Base-by-base conservation (phyloP, 2,329 filamentous ascomycete species). In the Teratosphaeria epicoccoides region DNA sequence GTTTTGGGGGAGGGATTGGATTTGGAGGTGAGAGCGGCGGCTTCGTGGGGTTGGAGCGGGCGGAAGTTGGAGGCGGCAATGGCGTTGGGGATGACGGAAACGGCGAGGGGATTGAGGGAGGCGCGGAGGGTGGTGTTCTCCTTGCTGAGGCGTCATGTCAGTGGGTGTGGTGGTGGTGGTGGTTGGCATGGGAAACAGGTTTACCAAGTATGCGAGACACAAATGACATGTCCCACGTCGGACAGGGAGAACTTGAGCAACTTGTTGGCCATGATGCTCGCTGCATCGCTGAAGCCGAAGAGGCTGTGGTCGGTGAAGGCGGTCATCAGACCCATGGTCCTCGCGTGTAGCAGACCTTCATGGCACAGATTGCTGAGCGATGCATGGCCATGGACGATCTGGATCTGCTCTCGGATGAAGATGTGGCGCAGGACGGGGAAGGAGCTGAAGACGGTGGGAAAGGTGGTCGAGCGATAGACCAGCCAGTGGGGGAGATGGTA, bases 361-460 rank as follows among this genome's bases (percentile, higher is more conserved):
- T 95, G 87, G 66, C 91, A 96, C 48, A 98, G 77, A 66, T 84
- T 95, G 69, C 89, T 96, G 55, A 98, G 76, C 66, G 88, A 95
- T 26, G 81, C 91, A 73, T 98, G 93, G n/a, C 91, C 93, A 67
- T 98, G 93, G 0, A 98, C 90, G 62, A 98, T 98, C 68, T 97
- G 86, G 60, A 98, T 96, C 55, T 84, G 81, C 70, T 98, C 93
- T 45, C 93, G 83, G 55, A 98, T 86, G 56, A 96, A 81, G 62
- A 98, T 97, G 61, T 97, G 95, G 52, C 93, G 84, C 63, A 98
- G 90, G n/a, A 96, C 83, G 9, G 94, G 93, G 63, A 98, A 98
- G 73, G 95, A 96, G 25, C 91, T 96, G 74, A 97, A 97, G 65
- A 98, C 89, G 4, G 94, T 97, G 0, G 93, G 93, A 64, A 98